These are phyloP conservation scores for Alternaria sp. DNA, from an alignment of 2,329 filamentous ascomycete genomes.

Conservation along the genomic window DNA sequence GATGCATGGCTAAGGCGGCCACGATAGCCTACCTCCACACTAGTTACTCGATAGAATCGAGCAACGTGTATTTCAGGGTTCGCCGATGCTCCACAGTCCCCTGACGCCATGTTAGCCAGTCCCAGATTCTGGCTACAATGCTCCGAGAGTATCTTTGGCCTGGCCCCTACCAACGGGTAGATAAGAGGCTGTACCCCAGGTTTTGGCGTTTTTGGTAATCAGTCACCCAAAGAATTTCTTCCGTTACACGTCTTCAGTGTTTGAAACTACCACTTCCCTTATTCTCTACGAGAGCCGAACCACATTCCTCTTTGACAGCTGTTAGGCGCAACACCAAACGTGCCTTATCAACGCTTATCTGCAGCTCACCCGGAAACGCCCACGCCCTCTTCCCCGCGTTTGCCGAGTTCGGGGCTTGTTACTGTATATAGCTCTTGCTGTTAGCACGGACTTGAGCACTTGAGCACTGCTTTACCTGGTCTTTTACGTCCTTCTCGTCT, in stretches of 20 bases:
- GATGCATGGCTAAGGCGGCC: conserved; percentile 27
- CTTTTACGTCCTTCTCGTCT: conserved; percentile 16
- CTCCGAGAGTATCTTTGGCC: conserved; percentile 18
- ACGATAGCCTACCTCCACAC: conserved; percentile 39
- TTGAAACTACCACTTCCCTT: background rate
- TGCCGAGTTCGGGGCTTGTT: conserved; percentile 29
- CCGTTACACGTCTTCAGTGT: conserved; percentile 4
- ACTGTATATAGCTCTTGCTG: conserved; percentile 31
- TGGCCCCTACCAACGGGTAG: conserved; percentile 32
- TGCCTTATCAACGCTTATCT: conserved; percentile 49
- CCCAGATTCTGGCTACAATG: conserved; percentile 22
- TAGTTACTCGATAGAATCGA: conserved; percentile 42
- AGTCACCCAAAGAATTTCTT: conserved; percentile 11
- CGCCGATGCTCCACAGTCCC: conserved; percentile 28
- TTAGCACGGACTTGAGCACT: conserved; percentile 15
- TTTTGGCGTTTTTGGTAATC: conserved; percentile 34
- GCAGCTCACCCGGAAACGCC: conserved; percentile 25
- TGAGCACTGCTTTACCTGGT: conserved; percentile 7
- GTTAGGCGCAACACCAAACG: conserved; percentile 22
- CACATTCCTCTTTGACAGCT: conserved; percentile 20
- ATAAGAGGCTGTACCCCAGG: conserved; percentile 50
- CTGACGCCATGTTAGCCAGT: conserved; percentile 27
- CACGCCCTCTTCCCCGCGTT: conserved; percentile 31
- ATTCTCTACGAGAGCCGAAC: background rate
- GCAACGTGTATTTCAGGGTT: conserved; percentile 34